Base-by-base conservation (phyloP, 495 filamentous ascomycete species). In the Talaromyces trachyspermus region DNA sequence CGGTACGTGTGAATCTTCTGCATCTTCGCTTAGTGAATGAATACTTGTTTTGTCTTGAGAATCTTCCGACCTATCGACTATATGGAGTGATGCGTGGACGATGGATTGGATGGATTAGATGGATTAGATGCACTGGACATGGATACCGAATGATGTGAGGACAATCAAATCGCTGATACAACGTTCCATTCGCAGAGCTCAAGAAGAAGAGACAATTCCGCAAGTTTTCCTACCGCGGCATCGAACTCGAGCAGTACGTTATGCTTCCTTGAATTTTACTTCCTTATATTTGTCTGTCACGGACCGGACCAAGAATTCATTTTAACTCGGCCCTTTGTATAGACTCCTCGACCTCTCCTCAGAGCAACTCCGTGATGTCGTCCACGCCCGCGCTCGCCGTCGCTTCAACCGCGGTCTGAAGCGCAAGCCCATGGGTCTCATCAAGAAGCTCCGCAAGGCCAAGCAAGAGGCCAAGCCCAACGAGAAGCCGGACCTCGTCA, bases 381-480 rank as follows among this genome's bases (percentile, higher is more conserved):
- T 98, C 57, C 92, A 98, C 80, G 90, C 92, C 62, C 92, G 92
- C 67, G 92, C 92, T 66, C 92, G 92, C 71, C 83, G 92, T 69
- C 84, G 94, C 68, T 96, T 98, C 85, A 95, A 97, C 85, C 89
- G 92, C 50, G 92, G 92, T 59, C 82, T 98, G 52, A 97, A 97
- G 84, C 92, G 92, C 78, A 95, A 95, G 83, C 92, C 92, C 65
- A 96, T 97, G 92, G 94, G 94, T 58, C 78, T 98, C 58, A 97
- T 98, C 80, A 96, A 96, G 84, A 97, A 96, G 81, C 85, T 98
- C 60, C 92, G 92, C 72, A 95, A 95, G 77, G 85, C 92, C 62
- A 98, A 98, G 86, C 90, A 96, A 74, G 91, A 97, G 80, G 92
- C 92, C 57, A 92, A 89, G 79, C 94, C 92, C 62, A 98, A 98